Conservation (phyloP, 768 basidiomycete species). For the Postia placenta region DNA sequence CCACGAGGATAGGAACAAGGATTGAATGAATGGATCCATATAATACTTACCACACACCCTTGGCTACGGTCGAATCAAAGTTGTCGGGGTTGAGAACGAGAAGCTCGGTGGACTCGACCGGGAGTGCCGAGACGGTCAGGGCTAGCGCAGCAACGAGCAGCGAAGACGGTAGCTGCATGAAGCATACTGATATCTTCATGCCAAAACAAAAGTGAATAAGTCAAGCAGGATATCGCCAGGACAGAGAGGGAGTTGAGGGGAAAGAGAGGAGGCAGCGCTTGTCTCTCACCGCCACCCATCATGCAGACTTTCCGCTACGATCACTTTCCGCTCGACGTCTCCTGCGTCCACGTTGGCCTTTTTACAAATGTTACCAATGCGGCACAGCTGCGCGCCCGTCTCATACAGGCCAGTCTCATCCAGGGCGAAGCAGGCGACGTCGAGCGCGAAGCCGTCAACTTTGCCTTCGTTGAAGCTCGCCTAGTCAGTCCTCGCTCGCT, state of each 20-base stretch:
- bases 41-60: slow-evolving; percentile 54
- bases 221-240: no score
- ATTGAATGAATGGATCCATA: no score
- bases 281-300: not conserved
- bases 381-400: slow-evolving; percentile 49
- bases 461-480: slow-evolving; percentile 83
- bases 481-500: slow-evolving; percentile 48
- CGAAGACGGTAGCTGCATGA: slow-evolving; percentile 17
- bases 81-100: slow-evolving; percentile 49
- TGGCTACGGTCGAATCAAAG: slow-evolving; percentile 45
- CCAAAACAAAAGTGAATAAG: no score
- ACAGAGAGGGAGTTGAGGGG: no score
- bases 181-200: not conserved
- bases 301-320: slow-evolving; percentile 57
- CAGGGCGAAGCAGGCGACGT: slow-evolving; percentile 53
- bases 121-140: slow-evolving; percentile 17
- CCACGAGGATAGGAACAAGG: no score
- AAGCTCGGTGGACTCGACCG: slow-evolving; percentile 21
- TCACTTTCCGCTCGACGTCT: slow-evolving; percentile 38
- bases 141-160: slow-evolving; percentile 19
- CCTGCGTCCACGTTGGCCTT: slow-evolving; percentile 53
- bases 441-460: slow-evolving; percentile 78
- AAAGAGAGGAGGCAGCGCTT: not conserved
- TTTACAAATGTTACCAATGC: slow-evolving; percentile 66
- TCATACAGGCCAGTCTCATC: slow-evolving; percentile 63